Evolutionary conservation across 139 green algal species (phyloP), one percentile per base, ranked within the genome.

Genomic region (Chlorella sp.): DNA sequence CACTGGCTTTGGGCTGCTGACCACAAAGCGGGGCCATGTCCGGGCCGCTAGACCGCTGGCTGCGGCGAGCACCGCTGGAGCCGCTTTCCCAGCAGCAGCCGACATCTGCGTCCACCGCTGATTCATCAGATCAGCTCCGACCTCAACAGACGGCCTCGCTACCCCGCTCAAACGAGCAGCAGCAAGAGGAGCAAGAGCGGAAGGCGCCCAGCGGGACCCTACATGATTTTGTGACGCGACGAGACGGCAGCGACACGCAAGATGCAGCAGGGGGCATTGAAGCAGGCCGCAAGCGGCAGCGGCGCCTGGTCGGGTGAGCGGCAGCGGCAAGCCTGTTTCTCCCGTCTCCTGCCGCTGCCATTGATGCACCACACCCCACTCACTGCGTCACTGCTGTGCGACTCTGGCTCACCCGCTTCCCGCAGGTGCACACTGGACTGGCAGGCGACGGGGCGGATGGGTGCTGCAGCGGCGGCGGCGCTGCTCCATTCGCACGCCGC

Each of bases 91-190:
- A 24, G 28, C 53, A 80, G 26, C 19, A 80, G 39, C 3, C 0
- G 42, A 11, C 84, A n/a, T 21, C 48, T 57, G 48, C 48, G 9
- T 5, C 9, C 9, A 57, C 48, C 48, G 48, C 7, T 5, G 48
- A 57, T 5, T 57, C n/a, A 39, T 66, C 21, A 39, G 68, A 66
- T 28, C 34, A 42, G 34, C 26, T 18, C 15, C 66, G 84, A 15
- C 40, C 77, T 69, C 84, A 88, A 39, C 39, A 88, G 39, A 88
- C 84, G 18, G 84, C 84, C 0, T 39, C 39, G 40, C 84, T 68
- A 9, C 24, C 84, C 18, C 26, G 19, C 82, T n/a, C 32, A n/a
- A 34, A 12, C 22, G 68, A 30, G 28, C 42, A 85, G n/a, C 39
- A 79, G 18, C 28, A 42, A 11, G 37, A 66, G 7, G 48, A 57